Evolutionary conservation across 2,329 filamentous ascomycete species (phyloP).

Genomic region (Trichoderma citrinoviride): DNA sequence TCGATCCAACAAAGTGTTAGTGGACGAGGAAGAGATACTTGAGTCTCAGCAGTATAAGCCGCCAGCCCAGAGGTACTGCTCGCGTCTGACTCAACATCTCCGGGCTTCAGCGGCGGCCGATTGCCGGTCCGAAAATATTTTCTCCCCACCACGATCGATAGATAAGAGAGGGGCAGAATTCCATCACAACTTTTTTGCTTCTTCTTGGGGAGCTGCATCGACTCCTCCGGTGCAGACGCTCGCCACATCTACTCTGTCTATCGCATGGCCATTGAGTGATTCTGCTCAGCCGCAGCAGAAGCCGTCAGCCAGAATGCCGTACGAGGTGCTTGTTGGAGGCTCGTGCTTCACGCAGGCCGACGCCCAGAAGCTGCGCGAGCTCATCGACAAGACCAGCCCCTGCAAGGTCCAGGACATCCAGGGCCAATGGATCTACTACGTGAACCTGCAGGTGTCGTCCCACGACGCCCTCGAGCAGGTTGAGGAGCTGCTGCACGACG

Average conservation of each 20-base stretch:
- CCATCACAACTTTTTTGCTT: conserved; percentile 4
- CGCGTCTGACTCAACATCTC: neutral
- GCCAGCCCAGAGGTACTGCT: neutral
- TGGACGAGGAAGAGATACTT: neutral
- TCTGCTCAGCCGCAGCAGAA: conserved; percentile 16
- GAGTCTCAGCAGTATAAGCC: too few relatives aligned
- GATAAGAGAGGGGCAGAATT: conserved; percentile 25
- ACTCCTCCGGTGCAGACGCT: conserved; percentile 14
- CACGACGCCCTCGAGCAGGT: conserved; percentile 45
- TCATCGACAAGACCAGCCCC: conserved; percentile 44
- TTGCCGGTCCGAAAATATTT: conserved; percentile 26
- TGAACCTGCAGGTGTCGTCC: conserved; percentile 54
- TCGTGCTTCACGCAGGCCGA: conserved; percentile 51
- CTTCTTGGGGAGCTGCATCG: conserved; percentile 7
- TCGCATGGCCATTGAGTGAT: conserved; percentile 13
- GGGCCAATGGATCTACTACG: conserved; percentile 64
- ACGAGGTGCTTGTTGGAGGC: conserved; percentile 40
- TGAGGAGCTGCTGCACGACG: conserved; percentile 46
- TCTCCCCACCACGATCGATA: conserved; percentile 23
- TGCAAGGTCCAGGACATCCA: conserved; percentile 48
- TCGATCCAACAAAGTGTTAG: conserved; percentile 1
- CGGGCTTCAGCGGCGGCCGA: conserved; percentile 16
- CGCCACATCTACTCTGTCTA: neutral
- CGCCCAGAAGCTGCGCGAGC: conserved; percentile 44
- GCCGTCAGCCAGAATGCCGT: conserved; percentile 31